Percentiles rank a stretch among this genome's conserved stretches.
These are phyloP conservation scores for Coccomyxa sp. DNA, from an alignment of 139 green algal genomes.

Conservation along the genomic window DNA sequence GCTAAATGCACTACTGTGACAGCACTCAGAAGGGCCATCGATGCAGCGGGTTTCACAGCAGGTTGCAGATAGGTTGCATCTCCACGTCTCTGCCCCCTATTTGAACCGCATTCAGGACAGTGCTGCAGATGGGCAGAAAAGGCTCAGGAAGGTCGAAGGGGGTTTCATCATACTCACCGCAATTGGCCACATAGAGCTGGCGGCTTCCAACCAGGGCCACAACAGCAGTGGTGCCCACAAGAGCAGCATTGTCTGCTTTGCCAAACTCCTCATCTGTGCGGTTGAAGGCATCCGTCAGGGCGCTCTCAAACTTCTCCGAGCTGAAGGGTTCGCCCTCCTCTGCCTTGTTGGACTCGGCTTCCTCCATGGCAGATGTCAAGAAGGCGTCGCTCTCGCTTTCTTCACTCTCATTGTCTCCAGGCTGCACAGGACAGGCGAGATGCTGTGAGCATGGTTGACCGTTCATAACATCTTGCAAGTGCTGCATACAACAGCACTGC, in stretches of 20 bases:
- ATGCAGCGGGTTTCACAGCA: background rate
- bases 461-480: no score
- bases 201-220: slow-evolving; percentile 59
- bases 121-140: background rate
- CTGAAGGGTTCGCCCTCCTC: background rate
- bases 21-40: no score
- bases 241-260: slow-evolving; percentile 38
- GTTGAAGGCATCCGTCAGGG: slow-evolving; percentile 46
- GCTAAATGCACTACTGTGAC: no score
- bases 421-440: no score
- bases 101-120: no score
- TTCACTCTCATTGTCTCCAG: no score
- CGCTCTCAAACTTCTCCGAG: slow-evolving; percentile 32
- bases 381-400: slow-evolving; percentile 14
- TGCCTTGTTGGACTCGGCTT: background rate
- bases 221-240: slow-evolving; percentile 82
- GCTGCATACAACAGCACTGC: no score
- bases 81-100: background rate
- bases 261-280: slow-evolving; percentile 57
- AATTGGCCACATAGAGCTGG: slow-evolving; percentile 79
- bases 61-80: background rate
- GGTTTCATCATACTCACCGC: no score
- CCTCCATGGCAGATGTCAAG: background rate
- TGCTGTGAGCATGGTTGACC: no score
- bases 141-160: background rate